Base-by-base conservation (phyloP, 345 rosid species). In the Gossypioides kirkii region DNA sequence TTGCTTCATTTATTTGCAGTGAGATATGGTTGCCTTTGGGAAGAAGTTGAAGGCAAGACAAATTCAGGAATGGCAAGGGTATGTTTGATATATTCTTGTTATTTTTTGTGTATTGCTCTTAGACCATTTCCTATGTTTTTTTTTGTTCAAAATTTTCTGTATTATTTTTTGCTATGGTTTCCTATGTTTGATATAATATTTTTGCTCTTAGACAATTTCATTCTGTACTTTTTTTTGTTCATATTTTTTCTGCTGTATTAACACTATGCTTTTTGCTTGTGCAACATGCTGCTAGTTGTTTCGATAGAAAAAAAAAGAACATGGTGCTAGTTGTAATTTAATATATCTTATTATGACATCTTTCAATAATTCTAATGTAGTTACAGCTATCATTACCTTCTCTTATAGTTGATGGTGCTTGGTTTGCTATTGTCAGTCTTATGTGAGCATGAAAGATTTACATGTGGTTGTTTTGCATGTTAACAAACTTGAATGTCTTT, bases 11-110 rank as follows among this genome's bases (percentile, higher is more conserved):
- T 69, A 16, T 22, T 20, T 77, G 69, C 41, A 79, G 82, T 66
- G 74, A 81, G 77, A 86, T 77, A 94, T 94, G 98, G 97, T 94
- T 79, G 92, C 93, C 23, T 94, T 94, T 73, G 98, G 98, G 80
- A 94, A 94, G 66, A 90, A 83, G 80, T 63, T 91, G 85, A 87
- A 94, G 85, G 90, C 87, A 77, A 89, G 93, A 79, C 96, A 94
- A 70, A 81, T 88, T 67, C 84, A 84, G 77, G 98, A 90, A 91
- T 94, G 98, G 98, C 83, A 83, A 77, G 86, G 86, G 98, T 93
- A 90, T 76, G 85, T 52, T 16, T 64, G 14, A 47, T 14, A 46
- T 69, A 49, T 65, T 52, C 17, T 54, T 32, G 1, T 32, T 43
- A 18, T 41, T 72, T 47, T 62, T n/a, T 14, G 36, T 23, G 8